Base-by-base conservation (phyloP, 768 basidiomycete genomes). In the Grammothele lineata region DNA sequence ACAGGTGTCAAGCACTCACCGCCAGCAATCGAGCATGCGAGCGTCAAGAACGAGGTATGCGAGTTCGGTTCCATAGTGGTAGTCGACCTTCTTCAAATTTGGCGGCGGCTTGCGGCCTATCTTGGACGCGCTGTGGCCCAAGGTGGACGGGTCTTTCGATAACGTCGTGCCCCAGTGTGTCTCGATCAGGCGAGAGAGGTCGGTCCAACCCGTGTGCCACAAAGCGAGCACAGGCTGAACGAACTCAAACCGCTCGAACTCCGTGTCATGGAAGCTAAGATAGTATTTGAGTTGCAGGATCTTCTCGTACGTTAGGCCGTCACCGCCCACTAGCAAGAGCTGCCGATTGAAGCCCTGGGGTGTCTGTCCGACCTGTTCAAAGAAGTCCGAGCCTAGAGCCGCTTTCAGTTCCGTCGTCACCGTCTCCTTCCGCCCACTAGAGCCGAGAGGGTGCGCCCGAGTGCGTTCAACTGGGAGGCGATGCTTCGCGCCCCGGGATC, bases 231-330 rank as follows among this genome's bases (percentile, higher is more conserved):
- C 30, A n/a, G 51, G 40, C 14, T 48, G n/a, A 3, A 53, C n/a
- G 27, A 49, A 18, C 12, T 19, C 27, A 3, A 34, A 18, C 36
- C 23, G 15, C 10, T 49, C 37, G 35, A 49, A 43, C 12, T 19
- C 17, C 12, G 30, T 30, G 10, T 43, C 23, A 6, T 43, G 40
- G 26, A 39, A 23, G 18, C 34, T 41, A 33, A 54, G 51, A 22
- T 45, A 50, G 39, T 50, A 32, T 35, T 55, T 50, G 18, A 57
- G 43, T 21, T 45, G 41, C 14, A 48, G 17, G 3, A 56, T 35
- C 50, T 62, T 63, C 44, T 70, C 61, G 48, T 48, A 72, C 2
- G 69, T 67, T 25, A 69, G 55, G 1, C 70, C 69, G 54, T 71
- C 67, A 1, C 69, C 67, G 12, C 64, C 63, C 18, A 64, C 41